Evolutionary conservation across 805 yeast species (phyloP), one percentile per base, ranked within the genome.

Genomic region (Candida suzukii): DNA sequence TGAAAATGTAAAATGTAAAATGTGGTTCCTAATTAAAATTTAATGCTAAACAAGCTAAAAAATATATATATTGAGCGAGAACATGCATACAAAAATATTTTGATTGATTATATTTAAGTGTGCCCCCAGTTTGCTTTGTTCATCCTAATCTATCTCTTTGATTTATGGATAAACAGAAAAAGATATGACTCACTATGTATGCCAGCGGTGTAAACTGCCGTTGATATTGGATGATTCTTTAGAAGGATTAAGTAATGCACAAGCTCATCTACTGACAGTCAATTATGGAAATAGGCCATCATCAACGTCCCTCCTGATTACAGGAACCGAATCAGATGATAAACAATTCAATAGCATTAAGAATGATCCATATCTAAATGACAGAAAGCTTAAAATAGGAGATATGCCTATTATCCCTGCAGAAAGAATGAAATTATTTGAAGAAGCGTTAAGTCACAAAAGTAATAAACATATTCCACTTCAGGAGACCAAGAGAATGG

Each of bases 171-270:
- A n/a, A n/a, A n/a, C n/a, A n/a, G 25, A 32, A 3, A 3, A 16
- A 16, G 3, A 33, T 3, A 59, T 57, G 63, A 43, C 58, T 4
- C 37, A 43, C 9, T 58, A 49, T 53, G 61, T 61, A 31, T 83
- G 93, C 59, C 84, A 77, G 53, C 62, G 77, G 49, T 83, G 91
- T 57, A 69, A 74, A 43, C 65, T 74, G 18, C 83, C 85, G 1
- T 53, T 83, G 26, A 54, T 57, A 12, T 60, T 81, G 5, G 85
- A 83, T 54, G 70, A 70, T 12, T 73, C 87, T 0, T 55, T 83
- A 13, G 56, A 63, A 18, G 71, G 70, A 26, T 56, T 81, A 21
- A 70, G 75, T 37, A 62, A 68, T 19, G 78, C 80, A 0, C 88
- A 82, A 53, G 61, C 71, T 3, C 70, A 73, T 31, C 64, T 81